Evolutionary conservation across 345 rosid species (phyloP).

Genomic region (Murraya koenigii): DNA sequence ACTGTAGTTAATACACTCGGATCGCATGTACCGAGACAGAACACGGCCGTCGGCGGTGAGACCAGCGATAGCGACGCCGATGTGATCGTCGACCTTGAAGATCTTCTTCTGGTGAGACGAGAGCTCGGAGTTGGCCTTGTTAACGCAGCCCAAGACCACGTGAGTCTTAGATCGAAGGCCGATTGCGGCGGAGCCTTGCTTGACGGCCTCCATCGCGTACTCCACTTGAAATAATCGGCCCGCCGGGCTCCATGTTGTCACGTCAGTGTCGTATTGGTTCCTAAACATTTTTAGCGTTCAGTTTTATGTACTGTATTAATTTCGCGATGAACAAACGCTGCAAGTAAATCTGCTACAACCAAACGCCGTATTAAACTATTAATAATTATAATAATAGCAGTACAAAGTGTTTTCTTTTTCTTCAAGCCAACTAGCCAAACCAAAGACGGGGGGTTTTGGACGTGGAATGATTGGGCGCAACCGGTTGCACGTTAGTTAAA

Average conservation of each 20-base stretch:
- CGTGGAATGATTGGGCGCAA: not conserved
- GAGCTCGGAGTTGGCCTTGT: slow-evolving; percentile 90
- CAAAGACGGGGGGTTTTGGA: not conserved
- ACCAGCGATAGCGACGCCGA: slow-evolving; percentile 96
- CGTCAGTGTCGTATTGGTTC: slow-evolving; percentile 98
- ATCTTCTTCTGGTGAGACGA: slow-evolving; percentile 99
- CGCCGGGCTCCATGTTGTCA: slow-evolving; percentile 98
- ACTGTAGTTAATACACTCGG: slow-evolving; percentile 83
- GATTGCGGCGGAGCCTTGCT: slow-evolving; percentile 98
- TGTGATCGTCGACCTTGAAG: slow-evolving; percentile 97
- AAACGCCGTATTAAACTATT: not conserved
- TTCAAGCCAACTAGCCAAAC: slow-evolving; percentile 13
- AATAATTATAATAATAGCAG: no score
- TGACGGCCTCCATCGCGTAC: slow-evolving; percentile 99
- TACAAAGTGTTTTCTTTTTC: slow-evolving; percentile 23
- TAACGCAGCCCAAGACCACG: slow-evolving; percentile 86
- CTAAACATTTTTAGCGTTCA: slow-evolving; percentile 61
- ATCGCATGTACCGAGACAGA: slow-evolving; percentile 90
- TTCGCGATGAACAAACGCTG: not conserved
- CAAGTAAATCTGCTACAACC: not conserved
- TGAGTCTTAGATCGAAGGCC: slow-evolving; percentile 99
- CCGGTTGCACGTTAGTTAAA: no score
- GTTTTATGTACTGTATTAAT: not conserved
- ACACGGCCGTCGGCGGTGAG: slow-evolving; percentile 99
- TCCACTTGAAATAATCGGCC: slow-evolving; percentile 96